Base-by-base conservation (phyloP, 768 basidiomycete species). In the Rubroboletus satanas region DNA sequence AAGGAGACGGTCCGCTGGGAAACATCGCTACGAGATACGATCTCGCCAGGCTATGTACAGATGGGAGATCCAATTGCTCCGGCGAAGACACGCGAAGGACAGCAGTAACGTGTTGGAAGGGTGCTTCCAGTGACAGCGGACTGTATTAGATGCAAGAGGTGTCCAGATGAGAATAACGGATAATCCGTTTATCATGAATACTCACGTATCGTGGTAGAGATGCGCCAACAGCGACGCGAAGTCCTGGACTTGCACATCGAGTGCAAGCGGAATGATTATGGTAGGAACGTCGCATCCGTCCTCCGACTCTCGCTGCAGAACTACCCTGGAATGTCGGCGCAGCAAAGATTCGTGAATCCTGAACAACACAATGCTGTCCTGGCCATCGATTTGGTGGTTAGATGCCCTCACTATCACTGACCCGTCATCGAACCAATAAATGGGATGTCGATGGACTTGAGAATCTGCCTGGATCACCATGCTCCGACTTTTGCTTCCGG, bases 361-460 rank as follows among this genome's bases (percentile, higher is more conserved):
- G 75, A 83, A 90, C 23, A 74, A 61, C 26, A 75, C 65, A 21
- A 43, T 26, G 29, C 26, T 17, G 11, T 52, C 38, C 45, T 49
- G 52, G 35, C 11, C 33, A 21, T 55, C 54, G 35, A 17, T 9
- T 11, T 45, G 52, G 17, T 45, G 73, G 65, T 55, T 75, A 66
- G 35, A 79, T 71, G 60, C 58, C 55, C 71, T 72, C 35, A 88
- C 63, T 31, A 84, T 67, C 12, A 86, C 65, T 18, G 81, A 81
- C 55, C 83, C 87, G 62, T 88, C 86, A 33, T 83, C 75, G 58
- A 87, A 82, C 85, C 85, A 88, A 64, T 80, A 85, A 23, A 69
- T 68, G 0, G 78, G 75, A 64, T 86, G 82, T 41, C 59, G 69
- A 21, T 51, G 51, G 15, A 17, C 33, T 18, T 47, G 56, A 28